Conservation (phyloP, 2,329 filamentous ascomycete genomes). For the Penicillium janthinellum region DNA sequence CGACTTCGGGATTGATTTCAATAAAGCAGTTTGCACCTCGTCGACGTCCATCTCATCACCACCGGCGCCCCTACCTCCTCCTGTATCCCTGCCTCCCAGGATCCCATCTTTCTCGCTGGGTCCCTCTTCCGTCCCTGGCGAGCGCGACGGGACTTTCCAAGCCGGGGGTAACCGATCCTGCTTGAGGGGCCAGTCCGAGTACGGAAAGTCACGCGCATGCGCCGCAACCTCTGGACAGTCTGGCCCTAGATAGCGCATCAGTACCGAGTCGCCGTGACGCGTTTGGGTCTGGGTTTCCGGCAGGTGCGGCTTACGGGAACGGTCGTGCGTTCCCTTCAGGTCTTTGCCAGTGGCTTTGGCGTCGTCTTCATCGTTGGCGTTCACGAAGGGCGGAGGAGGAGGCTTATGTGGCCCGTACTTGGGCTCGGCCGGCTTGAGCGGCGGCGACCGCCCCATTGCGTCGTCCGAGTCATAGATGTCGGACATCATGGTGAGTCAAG, state of each 20-base stretch:
- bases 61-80: neutral
- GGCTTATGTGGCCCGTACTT: constrained; percentile 35
- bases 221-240: constrained; percentile 66
- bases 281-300: constrained; percentile 42
- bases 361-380: constrained; percentile 24
- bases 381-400: constrained; percentile 39
- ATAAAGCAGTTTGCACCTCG: neutral
- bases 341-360: constrained; percentile 18
- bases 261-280: constrained; percentile 61
- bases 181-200: constrained; percentile 33
- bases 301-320: constrained; percentile 40
- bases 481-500: constrained; percentile 34
- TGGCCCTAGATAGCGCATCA: constrained; percentile 66
- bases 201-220: constrained; percentile 56
- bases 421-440: constrained; percentile 33
- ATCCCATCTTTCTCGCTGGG: neutral
- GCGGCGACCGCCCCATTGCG: constrained; percentile 40
- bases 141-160: constrained; percentile 32
- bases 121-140: neutral
- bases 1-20: neutral
- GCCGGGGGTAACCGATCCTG: constrained; percentile 40
- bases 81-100: neutral
- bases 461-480: constrained; percentile 48
- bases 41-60: neutral
- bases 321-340: constrained; percentile 34